Conservation (phyloP, 140 eudicot species). For the Ambrosia hybrid region DNA sequence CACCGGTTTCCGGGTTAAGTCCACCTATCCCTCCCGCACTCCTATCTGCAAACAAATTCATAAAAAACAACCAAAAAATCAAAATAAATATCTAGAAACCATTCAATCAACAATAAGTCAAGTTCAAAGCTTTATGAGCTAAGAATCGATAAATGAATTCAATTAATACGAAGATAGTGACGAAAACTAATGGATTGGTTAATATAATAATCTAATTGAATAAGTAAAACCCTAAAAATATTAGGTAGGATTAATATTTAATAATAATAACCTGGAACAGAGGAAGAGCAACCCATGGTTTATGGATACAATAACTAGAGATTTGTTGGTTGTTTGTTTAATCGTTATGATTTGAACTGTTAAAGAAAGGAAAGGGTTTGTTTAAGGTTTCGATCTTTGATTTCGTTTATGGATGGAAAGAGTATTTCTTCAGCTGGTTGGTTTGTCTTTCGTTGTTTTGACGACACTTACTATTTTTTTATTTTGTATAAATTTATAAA, state of each 20-base stretch:
- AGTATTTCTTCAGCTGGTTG: conserved; percentile 14
- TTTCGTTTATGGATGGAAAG: conserved; percentile 12
- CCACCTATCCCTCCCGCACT: conserved; percentile 56
- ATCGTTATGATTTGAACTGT: conserved; percentile 9
- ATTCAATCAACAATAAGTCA: conserved; percentile 9
- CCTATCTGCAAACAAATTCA: conserved; percentile 47
- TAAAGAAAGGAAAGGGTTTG: background rate
- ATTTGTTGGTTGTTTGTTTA: background rate
- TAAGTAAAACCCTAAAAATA: conserved; percentile 17
- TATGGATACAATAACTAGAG: too few relatives aligned
- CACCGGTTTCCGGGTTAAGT: conserved; percentile 51
- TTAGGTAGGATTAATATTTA: conserved; percentile 1
- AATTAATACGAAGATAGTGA: background rate
- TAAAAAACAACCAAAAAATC: background rate
- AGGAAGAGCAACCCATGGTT: conserved; percentile 77
- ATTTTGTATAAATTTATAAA: background rate
- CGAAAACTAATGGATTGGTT: background rate
- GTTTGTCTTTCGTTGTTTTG: conserved; percentile 11
- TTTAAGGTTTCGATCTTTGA: conserved; percentile 6
- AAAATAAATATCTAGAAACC: background rate
- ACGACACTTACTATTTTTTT: background rate
- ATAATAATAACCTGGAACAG: conserved; percentile 55
- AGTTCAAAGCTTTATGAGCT: background rate
- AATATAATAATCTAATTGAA: background rate
- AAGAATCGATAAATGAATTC: background rate